Evolutionary conservation across 345 rosid genomes (phyloP).

Genomic region (Eucalyptus albens): DNA sequence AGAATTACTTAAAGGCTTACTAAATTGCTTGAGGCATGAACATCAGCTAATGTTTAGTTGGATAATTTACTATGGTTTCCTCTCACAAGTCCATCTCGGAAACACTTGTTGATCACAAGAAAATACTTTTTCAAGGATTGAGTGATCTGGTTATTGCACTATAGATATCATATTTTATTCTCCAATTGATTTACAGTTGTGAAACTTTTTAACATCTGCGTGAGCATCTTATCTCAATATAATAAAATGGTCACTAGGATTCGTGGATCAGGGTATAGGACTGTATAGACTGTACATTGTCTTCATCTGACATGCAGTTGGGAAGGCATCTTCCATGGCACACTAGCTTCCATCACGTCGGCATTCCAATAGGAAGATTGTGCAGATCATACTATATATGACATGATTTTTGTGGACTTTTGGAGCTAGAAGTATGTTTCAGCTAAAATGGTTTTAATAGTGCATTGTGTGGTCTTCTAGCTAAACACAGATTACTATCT

Average conservation of each 20-base stretch:
- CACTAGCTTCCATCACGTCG: background rate
- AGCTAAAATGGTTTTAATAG: background rate
- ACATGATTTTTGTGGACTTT: background rate
- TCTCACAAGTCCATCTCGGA: background rate
- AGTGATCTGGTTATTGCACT: background rate
- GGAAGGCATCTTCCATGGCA: background rate
- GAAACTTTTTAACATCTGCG: background rate
- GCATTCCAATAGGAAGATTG: background rate
- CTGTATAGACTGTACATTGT: background rate
- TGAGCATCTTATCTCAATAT: background rate
- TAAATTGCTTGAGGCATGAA: background rate
- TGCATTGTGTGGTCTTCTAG: background rate
- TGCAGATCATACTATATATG: background rate
- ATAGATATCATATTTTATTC: background rate
- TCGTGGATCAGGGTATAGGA: background rate
- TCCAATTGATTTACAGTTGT: background rate
- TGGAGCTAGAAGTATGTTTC: background rate
- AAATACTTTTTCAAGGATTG: background rate
- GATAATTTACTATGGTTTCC: background rate
- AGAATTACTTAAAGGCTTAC: background rate
- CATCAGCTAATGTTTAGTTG: background rate
- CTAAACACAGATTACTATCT: background rate
- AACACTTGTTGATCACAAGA: background rate
- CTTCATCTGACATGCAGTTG: background rate
- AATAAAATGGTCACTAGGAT: background rate